Evolutionary conservation across 2,329 filamentous ascomycete genomes (phyloP), one percentile per base, ranked within the genome.

Genomic region (Cryphonectria japonica): DNA sequence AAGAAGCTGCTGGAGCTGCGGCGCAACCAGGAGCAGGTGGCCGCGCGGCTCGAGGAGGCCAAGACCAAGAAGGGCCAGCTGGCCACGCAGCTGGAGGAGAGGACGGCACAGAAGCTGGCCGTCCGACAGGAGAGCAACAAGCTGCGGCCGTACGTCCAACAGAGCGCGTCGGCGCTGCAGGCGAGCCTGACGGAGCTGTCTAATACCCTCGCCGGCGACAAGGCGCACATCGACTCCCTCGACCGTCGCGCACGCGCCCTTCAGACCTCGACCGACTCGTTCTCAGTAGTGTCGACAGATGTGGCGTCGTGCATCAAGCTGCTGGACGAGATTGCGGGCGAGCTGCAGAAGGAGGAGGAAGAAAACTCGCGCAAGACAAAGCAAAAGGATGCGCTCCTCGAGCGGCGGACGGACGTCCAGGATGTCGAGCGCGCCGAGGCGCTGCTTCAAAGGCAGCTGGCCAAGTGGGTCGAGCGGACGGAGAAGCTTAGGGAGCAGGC

Each of bases 251-350:
- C 93, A n/a, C 88, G 96, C 72, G 95, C 94, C 0, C 85, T 99
- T 32, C 95, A 98, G 78, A 98, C 95, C 0, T 97, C 93, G 9
- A 90, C 91, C 3, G 95, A 98, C 80, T 95, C 94, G 0, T 98
- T 98, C 78, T 86, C 88, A 3, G 91, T 97, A 0, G 93, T 98
- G 0, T 87, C 91, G 11, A 89, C 92, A 14, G 96, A 99, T 77
- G 94, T 99, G 22, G 90, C 93, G 9, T 91, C 92, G 1, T 97
- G 95, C 78, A 94, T 94, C 77, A 95, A 95, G 77, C 86, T 98
- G 16, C 88, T 98, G 4, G 93, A 96, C 69, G 95, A 98, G 76
- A 93, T 98, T 29, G 87, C 92, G 3, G 83, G 85, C n/a, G 96
- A 98, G 79, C 83, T 99, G 5, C 84, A 90, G 62, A 97, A 95